Percentiles rank a stretch among this genome's conserved stretches.
Evolutionary conservation across 257 asterid species (phyloP).

Genomic region (Pogostemon cablin): DNA sequence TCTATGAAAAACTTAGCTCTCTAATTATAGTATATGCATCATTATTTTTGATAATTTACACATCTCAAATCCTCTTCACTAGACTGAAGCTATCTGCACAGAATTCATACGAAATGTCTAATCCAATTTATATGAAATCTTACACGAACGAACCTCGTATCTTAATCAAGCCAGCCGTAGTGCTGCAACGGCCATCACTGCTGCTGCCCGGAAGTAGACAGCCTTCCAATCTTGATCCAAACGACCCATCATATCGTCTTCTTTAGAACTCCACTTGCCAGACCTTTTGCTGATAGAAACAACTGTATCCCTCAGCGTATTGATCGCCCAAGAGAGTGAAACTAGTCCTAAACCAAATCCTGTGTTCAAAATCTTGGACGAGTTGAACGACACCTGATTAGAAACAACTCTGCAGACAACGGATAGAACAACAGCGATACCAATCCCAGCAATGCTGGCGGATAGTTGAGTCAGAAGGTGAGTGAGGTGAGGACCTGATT

Average conservation of each 20-base stretch:
- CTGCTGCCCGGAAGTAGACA: conserved; percentile 61
- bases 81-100: no score
- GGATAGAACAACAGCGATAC: conserved; percentile 74
- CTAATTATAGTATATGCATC: no score
- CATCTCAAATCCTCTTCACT: no score
- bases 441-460: conserved; percentile 89
- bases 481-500: conserved; percentile 73
- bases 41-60: no score
- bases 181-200: conserved; percentile 61
- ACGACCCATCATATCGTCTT: conserved; percentile 61
- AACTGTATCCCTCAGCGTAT: conserved; percentile 72
- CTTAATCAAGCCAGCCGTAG: conserved; percentile 17
- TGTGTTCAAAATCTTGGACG: conserved; percentile 60
- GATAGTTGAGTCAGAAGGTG: conserved; percentile 68
- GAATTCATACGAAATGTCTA: no score
- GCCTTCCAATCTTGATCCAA: conserved; percentile 66
- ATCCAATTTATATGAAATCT: no score
- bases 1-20: no score
- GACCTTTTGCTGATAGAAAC: conserved; percentile 54
- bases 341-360: conserved; percentile 86
- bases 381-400: conserved; percentile 55
- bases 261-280: conserved; percentile 42
- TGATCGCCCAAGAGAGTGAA: conserved; percentile 87
- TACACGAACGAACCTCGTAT: no score
- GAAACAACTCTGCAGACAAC: conserved; percentile 66